phyloP scores from a whole-genome alignment of 192 early-diverging fungal genomes.

The Backusella tarrabulga region DNA sequence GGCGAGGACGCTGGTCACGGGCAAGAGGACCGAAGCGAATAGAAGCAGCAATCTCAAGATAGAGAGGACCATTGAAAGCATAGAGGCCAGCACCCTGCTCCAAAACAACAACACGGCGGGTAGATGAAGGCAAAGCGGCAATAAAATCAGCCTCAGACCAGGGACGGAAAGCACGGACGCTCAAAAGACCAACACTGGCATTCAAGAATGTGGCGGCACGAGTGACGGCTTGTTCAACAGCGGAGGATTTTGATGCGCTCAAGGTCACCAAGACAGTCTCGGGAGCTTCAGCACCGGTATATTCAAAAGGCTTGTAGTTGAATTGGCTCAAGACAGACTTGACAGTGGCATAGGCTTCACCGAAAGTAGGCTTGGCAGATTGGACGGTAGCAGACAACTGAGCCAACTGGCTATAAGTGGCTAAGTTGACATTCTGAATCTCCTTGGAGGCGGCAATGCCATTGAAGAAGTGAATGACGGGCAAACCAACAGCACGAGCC shows the following conservation, averaged over 20 bases:
- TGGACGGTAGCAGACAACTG: conserved; percentile 34
- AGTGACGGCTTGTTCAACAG: conserved; percentile 53
- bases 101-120: conserved; percentile 73
- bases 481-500: conserved; percentile 54
- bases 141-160: conserved; percentile 80
- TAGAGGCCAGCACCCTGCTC: conserved; percentile 56
- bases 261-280: conserved; percentile 80
- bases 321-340: conserved; percentile 43
- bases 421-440: conserved; percentile 49
- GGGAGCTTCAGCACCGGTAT: conserved; percentile 68
- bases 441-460: conserved; percentile 62
- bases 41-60: conserved; percentile 71
- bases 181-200: conserved; percentile 64
- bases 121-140: conserved; percentile 60
- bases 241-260: conserved; percentile 52
- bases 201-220: conserved; percentile 30
- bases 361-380: background rate
- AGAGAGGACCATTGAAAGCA: conserved; percentile 62
- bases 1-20: conserved; percentile 33
- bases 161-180: conserved; percentile 78
- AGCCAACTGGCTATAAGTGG: conserved; percentile 48
- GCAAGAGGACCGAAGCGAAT: conserved; percentile 52
- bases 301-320: conserved; percentile 79
- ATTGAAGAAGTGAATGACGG: conserved; percentile 83
- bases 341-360: conserved; percentile 30